These are phyloP conservation scores for Pyrenophora graminea DNA, from an alignment of 2,329 filamentous ascomycete species.

Conservation along the genomic window DNA sequence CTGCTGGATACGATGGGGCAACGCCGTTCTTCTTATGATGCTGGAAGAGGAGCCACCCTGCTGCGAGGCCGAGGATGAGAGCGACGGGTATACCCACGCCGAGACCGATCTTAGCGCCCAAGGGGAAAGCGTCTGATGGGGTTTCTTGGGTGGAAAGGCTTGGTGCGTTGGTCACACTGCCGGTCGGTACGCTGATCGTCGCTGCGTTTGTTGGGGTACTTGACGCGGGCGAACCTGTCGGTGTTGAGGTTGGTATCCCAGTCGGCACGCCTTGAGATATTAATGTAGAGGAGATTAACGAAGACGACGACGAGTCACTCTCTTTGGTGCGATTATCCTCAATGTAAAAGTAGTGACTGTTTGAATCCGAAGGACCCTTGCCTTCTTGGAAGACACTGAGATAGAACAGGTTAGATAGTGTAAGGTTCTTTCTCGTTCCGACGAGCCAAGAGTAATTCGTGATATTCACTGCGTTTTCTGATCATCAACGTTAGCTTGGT, in stretches of 20 bases:
- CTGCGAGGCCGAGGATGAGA: not conserved
- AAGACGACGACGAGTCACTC: not conserved
- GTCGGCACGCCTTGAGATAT: not conserved
- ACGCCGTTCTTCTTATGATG: not conserved
- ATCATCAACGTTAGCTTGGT: not conserved
- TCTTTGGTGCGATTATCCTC: not conserved
- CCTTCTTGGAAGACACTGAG: conserved; percentile 10
- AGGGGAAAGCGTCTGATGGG: not conserved
- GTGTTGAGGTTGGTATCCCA: not conserved
- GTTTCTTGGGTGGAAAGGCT: not conserved
- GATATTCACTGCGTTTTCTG: conserved; percentile 1
- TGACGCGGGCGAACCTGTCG: not conserved
- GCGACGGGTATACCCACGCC: not conserved
- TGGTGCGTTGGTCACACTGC: not conserved
- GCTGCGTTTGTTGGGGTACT: not conserved
- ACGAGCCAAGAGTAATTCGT: conserved; percentile 10
- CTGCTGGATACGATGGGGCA: not conserved
- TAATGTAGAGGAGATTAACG: not conserved
- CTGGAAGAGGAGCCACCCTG: conserved; percentile 1
- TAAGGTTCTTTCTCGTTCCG: conserved; percentile 10
- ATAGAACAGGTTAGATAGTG: conserved; percentile 9
- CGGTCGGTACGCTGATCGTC: not conserved
- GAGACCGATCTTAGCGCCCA: not conserved
- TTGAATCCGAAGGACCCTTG: not conserved
- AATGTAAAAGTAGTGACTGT: conserved; percentile 11